Evolutionary conservation across 495 filamentous ascomycete species (phyloP), one percentile per base, ranked within the genome.

Genomic region (Barbatosphaeria neglecta): DNA sequence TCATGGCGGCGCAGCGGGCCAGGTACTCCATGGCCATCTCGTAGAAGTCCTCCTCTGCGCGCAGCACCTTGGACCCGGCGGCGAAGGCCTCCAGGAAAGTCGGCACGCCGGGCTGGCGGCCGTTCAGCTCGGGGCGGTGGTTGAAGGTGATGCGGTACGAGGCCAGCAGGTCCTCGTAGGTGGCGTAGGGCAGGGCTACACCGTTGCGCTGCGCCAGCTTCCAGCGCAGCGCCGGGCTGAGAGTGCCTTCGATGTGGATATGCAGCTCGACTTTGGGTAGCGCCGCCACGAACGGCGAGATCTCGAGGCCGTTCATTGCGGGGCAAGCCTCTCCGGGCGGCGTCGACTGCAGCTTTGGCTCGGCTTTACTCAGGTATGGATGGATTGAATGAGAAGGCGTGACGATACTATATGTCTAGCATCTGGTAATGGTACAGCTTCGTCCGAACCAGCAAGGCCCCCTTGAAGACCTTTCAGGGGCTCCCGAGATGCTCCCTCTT

Each of bases 221-320:
- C 62, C 65, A 67, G 27, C 59, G 56, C 2, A 69, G 53, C 27
- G 58, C 41, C 15, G 68, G 67, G 4, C 54, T 64, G 10, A 71
- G 56, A 9, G 64, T 67, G 37, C 68, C 68, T 58, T 71, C 68
- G 41, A 70, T 68, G 48, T 71, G 68, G 22, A 69, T 45, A 44
- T 71, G 67, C 22, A 69, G 65, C 38, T 71, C 66, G 18, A 66
- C 64, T 35, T 71, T 71, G 15, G 68, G 67, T 7, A 71, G 54
- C 4, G 43, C 28, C 2, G 51, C 51, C 37, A 68, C 61, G 45
- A 65, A 64, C 1, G 57, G 51, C 13, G 50, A 48, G 45, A 64
- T 61, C 24, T 44, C 17, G 15, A 65, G 56, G 39, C 56, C 55
- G 49, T 61, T 58, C 64, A 67, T 65, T 35, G 11, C n/a, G n/a